These are phyloP conservation scores for Dalbergia oliveri DNA, from an alignment of 306 rosid species.

Conservation along the genomic window DNA sequence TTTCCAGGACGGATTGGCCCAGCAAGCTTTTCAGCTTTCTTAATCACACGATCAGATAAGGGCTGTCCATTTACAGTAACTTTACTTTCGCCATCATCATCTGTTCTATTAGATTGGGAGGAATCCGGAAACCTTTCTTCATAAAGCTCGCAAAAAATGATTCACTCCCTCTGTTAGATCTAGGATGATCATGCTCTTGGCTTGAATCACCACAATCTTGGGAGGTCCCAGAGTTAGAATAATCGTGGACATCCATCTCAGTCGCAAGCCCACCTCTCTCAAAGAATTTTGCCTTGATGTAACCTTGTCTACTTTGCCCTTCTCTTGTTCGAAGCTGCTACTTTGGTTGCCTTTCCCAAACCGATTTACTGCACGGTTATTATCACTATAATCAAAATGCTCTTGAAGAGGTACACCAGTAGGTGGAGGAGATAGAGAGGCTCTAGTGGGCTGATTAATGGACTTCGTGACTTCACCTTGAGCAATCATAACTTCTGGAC, in stretches of 20 bases:
- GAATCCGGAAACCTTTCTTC: conserved; percentile 83
- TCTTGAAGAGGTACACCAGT: conserved; percentile 84
- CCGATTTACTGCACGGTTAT: conserved; percentile 63
- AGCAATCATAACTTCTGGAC: conserved; percentile 60
- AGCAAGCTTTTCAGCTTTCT: conserved; percentile 93
- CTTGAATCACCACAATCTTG: conserved; percentile 79
- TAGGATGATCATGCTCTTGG: conserved; percentile 70
- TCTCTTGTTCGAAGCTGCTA: conserved; percentile 81
- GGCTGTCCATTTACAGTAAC: conserved; percentile 81
- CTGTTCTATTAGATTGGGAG: conserved; percentile 64
- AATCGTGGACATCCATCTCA: conserved; percentile 92
- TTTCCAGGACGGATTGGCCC: conserved; percentile 92
- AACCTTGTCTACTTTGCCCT: conserved; percentile 68
- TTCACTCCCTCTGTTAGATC: conserved; percentile 73
- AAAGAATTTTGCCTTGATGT: conserved; percentile 78
- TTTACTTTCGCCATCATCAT: conserved; percentile 58
- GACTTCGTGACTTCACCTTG: conserved; percentile 57
- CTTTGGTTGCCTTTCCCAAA: conserved; percentile 79
- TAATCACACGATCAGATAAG: conserved; percentile 67
- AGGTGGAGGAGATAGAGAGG: conserved; percentile 65
- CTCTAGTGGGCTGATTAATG: conserved; percentile 56
- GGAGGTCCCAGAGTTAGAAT: conserved; percentile 69
- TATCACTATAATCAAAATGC: conserved; percentile 69
- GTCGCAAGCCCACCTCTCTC: conserved; percentile 78
- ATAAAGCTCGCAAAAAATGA: conserved; percentile 80